Evolutionary conservation across 345 rosid species (phyloP), one percentile per base, ranked within the genome.

Genomic region (Syzygium grande): DNA sequence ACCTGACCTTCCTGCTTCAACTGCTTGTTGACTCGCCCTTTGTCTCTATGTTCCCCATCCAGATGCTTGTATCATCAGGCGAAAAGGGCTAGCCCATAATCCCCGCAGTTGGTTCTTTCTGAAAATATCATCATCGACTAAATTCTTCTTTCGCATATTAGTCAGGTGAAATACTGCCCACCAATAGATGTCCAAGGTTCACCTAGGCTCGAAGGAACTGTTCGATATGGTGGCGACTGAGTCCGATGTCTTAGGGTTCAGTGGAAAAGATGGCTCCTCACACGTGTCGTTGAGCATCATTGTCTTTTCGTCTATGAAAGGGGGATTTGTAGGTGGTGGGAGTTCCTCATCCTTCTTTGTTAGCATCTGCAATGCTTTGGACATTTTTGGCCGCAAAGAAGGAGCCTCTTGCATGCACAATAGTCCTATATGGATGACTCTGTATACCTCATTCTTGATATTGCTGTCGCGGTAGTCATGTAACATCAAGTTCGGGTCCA

Each of bases 181-280:
- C 38, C 5, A n/a, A 61, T 61, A 6, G 73, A 61, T n/a, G n/a
- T 61, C 73, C 34, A 61, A 1, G 17, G 34, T n/a, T 95, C 94
- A 96, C 93, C 99, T 94, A 25, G 98, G 94, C 51, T 91, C 88
- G 87, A 96, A 95, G 85, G 98, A 95, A 88, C 99, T 96, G 58
- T 94, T 59, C 3, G 93, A 89, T 78, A 95, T 83, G 3, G 90
- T 93, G 38, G 98, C 98, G 54, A 93, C 78, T 15, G 99, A 97
- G 41, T 91, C 93, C 56, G 91, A 87, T 54, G 86, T 86, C 54
- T 91, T 94, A 53, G 92, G 87, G 86, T 90, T 92, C 4, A 92
- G 91, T 51, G 94, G 93, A 41, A 52, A 52, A 63, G 86, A 23
- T 43, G 86, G 89, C 46, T 92, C 93, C 89, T 92, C 94, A 9